Conservation (phyloP, 345 rosid genomes). For the Bretschneidera sinensis region DNA sequence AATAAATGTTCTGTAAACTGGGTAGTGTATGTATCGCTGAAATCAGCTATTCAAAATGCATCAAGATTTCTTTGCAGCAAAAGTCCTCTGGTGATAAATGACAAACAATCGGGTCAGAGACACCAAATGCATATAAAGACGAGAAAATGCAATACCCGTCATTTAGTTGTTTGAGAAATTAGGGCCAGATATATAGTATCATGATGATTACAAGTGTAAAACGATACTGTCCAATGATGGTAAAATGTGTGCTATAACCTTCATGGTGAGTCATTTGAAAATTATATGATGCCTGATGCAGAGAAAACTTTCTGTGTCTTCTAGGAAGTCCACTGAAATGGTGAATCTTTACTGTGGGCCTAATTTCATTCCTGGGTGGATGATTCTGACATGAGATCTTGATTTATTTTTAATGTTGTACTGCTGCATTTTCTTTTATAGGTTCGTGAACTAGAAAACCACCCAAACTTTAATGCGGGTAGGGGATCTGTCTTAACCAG, state of each 20-base stretch:
- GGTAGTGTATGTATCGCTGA: too few relatives aligned
- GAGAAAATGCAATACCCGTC: neutral
- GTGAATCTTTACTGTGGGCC: neutral
- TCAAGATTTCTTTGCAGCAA: too few relatives aligned
- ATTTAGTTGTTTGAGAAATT: neutral
- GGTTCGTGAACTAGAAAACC: conserved; percentile 86
- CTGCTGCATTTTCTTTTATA: conserved; percentile 8
- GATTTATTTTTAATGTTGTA: neutral
- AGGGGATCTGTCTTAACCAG: conserved; percentile 81
- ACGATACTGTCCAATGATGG: neutral
- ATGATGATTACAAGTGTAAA: neutral
- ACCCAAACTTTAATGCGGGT: conserved; percentile 83
- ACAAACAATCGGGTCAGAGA: too few relatives aligned
- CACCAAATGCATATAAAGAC: too few relatives aligned
- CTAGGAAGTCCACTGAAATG: neutral
- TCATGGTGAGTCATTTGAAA: neutral
- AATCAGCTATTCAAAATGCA: too few relatives aligned
- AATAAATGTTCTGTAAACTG: too few relatives aligned
- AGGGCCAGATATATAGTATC: neutral
- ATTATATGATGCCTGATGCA: neutral
- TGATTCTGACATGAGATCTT: neutral
- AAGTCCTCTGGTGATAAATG: too few relatives aligned
- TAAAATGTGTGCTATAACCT: neutral
- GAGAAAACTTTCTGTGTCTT: too few relatives aligned
- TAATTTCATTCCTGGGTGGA: neutral